phyloP scores from a whole-genome alignment of 306 rosid species.

The Vachellia pachyceras region DNA sequence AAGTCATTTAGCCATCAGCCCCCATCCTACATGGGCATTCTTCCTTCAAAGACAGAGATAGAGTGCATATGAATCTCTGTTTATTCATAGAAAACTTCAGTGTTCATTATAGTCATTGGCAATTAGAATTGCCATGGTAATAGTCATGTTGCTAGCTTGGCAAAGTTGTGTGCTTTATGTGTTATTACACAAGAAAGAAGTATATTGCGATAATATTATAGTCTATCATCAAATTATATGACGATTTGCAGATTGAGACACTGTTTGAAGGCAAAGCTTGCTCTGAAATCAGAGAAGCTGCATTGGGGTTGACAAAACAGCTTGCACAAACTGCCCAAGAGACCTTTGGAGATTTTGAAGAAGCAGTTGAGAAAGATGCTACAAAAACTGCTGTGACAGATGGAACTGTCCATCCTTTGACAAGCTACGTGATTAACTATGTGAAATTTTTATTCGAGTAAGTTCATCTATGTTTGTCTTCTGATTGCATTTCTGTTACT shows the following conservation, averaged over 20 bases:
- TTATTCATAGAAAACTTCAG: not conserved
- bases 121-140: not conserved
- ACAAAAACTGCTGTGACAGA: conserved; percentile 77
- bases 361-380: conserved; percentile 75
- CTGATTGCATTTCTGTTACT: not conserved
- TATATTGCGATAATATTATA: not conserved
- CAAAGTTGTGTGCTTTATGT: not conserved
- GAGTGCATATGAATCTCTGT: not conserved
- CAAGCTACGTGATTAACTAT: conserved; percentile 80
- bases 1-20: not conserved
- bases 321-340: conserved; percentile 75
- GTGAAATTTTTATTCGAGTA: conserved; percentile 66
- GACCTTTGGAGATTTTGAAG: conserved; percentile 80
- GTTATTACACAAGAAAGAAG: not conserved
- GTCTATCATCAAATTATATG: conserved; percentile 4
- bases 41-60: not conserved
- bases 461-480: conserved; percentile 33
- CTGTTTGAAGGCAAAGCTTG: conserved; percentile 67
- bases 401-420: conserved; percentile 80
- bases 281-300: conserved; percentile 60
- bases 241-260: conserved; percentile 55
- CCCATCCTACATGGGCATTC: not conserved
- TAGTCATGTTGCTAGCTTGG: not conserved
- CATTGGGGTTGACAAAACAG: conserved; percentile 63
- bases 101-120: not conserved